phyloP scores from a whole-genome alignment of 805 yeast species.

The Deakozyma indianensis region DNA sequence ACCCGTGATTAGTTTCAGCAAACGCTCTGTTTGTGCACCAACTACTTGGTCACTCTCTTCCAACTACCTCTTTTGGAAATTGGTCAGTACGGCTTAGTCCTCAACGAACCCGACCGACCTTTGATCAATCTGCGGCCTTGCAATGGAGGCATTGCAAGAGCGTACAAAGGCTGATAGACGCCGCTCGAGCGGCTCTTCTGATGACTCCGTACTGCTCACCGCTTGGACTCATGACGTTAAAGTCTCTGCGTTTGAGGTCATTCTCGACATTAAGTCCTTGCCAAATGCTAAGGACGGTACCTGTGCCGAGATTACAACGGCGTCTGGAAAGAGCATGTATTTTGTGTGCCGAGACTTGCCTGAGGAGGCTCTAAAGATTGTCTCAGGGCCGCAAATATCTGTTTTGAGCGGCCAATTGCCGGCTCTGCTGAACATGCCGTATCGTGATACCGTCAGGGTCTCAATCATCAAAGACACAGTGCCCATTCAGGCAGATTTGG shows the following conservation, averaged over 20 bases:
- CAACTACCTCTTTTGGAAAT: no score
- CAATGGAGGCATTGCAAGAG: no score
- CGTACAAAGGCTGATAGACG: no score
- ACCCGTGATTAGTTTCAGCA: no score
- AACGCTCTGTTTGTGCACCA: no score
- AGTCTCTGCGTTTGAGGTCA: constrained; percentile 40
- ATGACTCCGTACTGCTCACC: constrained; percentile 11
- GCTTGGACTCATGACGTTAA: constrained; percentile 53
- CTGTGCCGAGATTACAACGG: constrained; percentile 39
- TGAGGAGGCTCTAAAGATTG: background rate
- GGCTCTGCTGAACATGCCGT: constrained; percentile 39
- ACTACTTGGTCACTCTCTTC: no score
- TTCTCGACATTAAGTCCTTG: constrained; percentile 42
- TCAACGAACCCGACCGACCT: no score
- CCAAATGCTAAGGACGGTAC: constrained; percentile 55
- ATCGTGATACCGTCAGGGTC: constrained; percentile 53
- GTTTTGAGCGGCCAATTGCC: constrained; percentile 11
- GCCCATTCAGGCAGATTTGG: constrained; percentile 58
- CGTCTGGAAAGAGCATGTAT: constrained; percentile 16
- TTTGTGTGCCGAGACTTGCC: background rate
- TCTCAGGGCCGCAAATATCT: constrained; percentile 7
- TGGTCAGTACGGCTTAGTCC: no score
- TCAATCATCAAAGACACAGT: constrained; percentile 26
- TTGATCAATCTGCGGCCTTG: no score
- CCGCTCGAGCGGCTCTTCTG: no score